Evolutionary conservation across 2,329 filamentous ascomycete genomes (phyloP), one percentile per base, ranked within the genome.

Genomic region (Penicillium decumbens): DNA sequence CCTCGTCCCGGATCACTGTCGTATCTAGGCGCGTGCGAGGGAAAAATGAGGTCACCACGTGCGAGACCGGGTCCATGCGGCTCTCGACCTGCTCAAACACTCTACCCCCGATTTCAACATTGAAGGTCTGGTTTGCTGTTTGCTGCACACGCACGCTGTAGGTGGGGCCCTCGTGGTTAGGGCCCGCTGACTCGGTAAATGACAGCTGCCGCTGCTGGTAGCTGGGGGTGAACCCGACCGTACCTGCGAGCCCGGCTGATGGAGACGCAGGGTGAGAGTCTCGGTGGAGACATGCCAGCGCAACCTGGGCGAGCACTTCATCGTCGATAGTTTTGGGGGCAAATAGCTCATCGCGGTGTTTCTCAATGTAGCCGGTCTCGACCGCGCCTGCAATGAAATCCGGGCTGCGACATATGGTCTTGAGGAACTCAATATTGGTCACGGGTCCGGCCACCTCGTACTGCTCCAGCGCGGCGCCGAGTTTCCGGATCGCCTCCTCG

Each of bases 381-480:
- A 98, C 90, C 18, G 93, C 83, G 7, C 92, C 93, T 9, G 80
- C 80, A 49, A 95, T 80, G 65, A 98, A 98, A 43, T 87, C 88
- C 0, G 82, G 80, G 51, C 87, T 90, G 40, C 83, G 80, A 67
- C 90, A 95, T 48, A 96, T 79, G 7, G 84, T 81, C 75, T 97
- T 97, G 51, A 98, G 74, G 65, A 98, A 98, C 69, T 97, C 93
- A 54, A 98, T 91, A 66, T 98, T 98, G 6, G 93, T 98, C 65
- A 88, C 86, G 6, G 95, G 81, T 0, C 93, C 93, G 2, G 92
- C 93, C 9, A 98, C 84, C 71, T 98, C 89, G 65, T 97, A 98
- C 41, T 89, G 80, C 57, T 89, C 85, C 9, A 98, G 75, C 0
- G 93, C 91, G 3, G 84, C 77, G 32, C 84, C 82, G 51, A 98